Base-by-base conservation (phyloP, 371 early-diverging fungal species). In the Apophysomyces variabilis region DNA sequence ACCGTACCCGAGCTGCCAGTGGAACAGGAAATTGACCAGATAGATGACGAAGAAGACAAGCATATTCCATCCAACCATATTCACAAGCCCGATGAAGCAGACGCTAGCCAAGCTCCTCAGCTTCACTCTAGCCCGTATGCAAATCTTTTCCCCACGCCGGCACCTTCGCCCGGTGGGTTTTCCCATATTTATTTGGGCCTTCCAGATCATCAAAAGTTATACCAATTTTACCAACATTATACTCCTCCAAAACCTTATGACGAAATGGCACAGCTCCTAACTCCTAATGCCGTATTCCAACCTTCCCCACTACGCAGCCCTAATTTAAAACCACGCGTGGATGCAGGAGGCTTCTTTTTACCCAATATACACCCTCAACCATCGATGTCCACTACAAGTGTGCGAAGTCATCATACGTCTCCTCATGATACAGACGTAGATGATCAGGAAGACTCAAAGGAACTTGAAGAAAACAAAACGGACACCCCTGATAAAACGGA, bases 141-240 rank as follows among this genome's bases (percentile, higher is more conserved):
- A n/a, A 26, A 4, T 5, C 5, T 50, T 16, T 50, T 50, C 21
- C 50, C 62, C 1, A 36, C 66, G 7, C 38, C 47, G 5, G 3
- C 47, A 6, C 35, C 39, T 60, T 3, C 60, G 36, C 61, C 61
- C 3, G 66, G 66, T 16, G 64, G 66, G 1, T 64, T 66, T 61
- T 71, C 71, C 6, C 21, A 43, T 45, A 35, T 66, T 1, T 61
- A 62, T 32, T 44, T 66, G 26, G 66, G 66, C 32, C 50, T 66
- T 5, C 66, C 58, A 7, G 75, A 77, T 38, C 76, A 74, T 8
- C 77, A 79, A 58, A 73, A 78, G 21, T 60, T 77, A 7, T 77
- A 80, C 60, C 81, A 80, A 36, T 77, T 78, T 43, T 78, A 78
- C 45, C 72, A 74, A 37, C 70, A 81, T 3, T 76, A 78, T 38